phyloP scores from a whole-genome alignment of 2,329 filamentous ascomycete species.

The Calonectria hawksworthii region DNA sequence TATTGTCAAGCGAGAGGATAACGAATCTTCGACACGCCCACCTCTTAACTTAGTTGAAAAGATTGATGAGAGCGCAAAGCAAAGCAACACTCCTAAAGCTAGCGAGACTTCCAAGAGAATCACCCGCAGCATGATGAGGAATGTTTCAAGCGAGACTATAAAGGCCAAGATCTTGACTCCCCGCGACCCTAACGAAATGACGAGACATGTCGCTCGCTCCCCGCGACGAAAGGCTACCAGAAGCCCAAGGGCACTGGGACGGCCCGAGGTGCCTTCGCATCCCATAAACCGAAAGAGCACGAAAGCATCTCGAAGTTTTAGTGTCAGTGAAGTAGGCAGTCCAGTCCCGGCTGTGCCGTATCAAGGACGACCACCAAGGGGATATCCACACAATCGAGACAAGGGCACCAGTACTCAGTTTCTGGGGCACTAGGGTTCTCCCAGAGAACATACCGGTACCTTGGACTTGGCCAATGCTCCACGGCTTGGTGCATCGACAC shows the following conservation, averaged over 20 bases:
- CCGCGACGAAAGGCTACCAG: background rate
- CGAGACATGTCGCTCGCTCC: background rate
- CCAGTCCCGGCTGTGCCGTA: slow-evolving; percentile 35
- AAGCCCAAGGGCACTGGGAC: background rate
- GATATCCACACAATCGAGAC: background rate
- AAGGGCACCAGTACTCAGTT: background rate
- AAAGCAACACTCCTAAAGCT: background rate
- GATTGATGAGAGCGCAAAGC: background rate
- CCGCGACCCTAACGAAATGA: slow-evolving; percentile 11
- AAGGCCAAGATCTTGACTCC: slow-evolving; percentile 6
- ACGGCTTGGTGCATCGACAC: slow-evolving; percentile 27
- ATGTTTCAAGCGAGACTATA: background rate
- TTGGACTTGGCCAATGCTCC: slow-evolving; percentile 26
- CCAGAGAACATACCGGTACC: slow-evolving; percentile 6
- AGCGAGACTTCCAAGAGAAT: background rate
- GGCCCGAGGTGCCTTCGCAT: background rate
- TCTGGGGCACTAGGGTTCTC: background rate
- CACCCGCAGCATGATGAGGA: slow-evolving; percentile 20
- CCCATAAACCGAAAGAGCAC: slow-evolving; percentile 22
- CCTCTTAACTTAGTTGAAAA: background rate
- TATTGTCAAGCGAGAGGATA: background rate
- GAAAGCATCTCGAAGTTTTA: slow-evolving; percentile 41
- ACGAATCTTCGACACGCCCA: background rate
- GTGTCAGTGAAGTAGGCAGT: slow-evolving; percentile 46
- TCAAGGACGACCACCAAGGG: background rate